phyloP scores from a whole-genome alignment of 2,329 filamentous ascomycete genomes.

The Aspergillus nomiae region DNA sequence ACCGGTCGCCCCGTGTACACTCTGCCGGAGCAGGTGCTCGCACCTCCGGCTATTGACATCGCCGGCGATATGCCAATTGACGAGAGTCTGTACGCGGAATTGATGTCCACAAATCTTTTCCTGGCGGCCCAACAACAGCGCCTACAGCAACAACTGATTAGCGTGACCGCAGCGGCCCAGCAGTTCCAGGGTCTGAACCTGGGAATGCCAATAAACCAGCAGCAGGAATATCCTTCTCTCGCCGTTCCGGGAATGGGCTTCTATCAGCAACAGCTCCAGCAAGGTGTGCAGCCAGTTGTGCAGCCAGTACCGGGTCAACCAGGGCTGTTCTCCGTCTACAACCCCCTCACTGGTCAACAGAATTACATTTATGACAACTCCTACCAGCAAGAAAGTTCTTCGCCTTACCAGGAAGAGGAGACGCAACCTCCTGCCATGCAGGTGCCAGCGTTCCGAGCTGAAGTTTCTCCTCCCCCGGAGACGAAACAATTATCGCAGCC shows the following conservation, averaged over 20 bases:
- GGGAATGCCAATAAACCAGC: slow-evolving; percentile 48
- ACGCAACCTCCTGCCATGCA: slow-evolving; percentile 55
- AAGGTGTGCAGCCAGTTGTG: slow-evolving; percentile 65
- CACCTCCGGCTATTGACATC: slow-evolving; percentile 75
- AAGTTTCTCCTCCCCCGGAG: slow-evolving; percentile 77
- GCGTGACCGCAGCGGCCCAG: slow-evolving; percentile 78
- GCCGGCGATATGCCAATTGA: slow-evolving; percentile 74
- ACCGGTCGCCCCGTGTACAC: slow-evolving; percentile 63
- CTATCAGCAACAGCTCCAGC: slow-evolving; percentile 68
- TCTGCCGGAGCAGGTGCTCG: slow-evolving; percentile 71
- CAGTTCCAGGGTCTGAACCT: slow-evolving; percentile 79
- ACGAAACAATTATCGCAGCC: slow-evolving; percentile 66
- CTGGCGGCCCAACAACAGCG: slow-evolving; percentile 93
- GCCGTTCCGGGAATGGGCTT: slow-evolving; percentile 57
- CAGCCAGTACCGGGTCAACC: slow-evolving; percentile 68
- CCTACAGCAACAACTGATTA: slow-evolving; percentile 88
- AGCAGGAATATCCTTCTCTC: slow-evolving; percentile 55
- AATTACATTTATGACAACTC: slow-evolving; percentile 75
- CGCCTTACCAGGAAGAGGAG: slow-evolving; percentile 36
- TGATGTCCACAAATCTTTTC: slow-evolving; percentile 88
- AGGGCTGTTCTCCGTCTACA: slow-evolving; percentile 80
- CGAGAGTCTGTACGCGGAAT: slow-evolving; percentile 80
- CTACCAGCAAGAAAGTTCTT: slow-evolving; percentile 49
- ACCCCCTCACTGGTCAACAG: slow-evolving; percentile 82
- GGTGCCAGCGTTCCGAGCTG: slow-evolving; percentile 68